phyloP scores from a whole-genome alignment of 2,329 filamentous ascomycete species.

The Lachnellula hyalina region DNA sequence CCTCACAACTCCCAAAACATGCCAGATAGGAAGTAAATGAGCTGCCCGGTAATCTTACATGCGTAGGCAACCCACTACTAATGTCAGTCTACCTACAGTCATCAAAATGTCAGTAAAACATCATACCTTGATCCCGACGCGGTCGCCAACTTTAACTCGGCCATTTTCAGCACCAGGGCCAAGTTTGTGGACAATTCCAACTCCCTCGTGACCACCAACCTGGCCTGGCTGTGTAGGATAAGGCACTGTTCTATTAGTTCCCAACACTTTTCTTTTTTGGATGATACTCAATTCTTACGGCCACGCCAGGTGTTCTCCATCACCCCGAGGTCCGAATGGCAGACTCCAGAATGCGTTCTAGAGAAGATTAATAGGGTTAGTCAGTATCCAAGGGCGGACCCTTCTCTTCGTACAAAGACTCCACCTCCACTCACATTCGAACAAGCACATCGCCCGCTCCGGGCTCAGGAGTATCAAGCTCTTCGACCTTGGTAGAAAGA shows the following conservation, averaged over 20 bases:
- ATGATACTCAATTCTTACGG: conserved; percentile 25
- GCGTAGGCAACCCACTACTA: conserved; percentile 47
- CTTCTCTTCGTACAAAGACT: too few species aligned
- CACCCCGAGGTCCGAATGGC: conserved; percentile 56
- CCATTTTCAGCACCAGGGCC: conserved; percentile 53
- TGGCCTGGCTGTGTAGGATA: conserved; percentile 54
- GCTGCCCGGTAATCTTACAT: conserved; percentile 30
- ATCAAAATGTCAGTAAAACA: not conserved
- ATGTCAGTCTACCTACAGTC: conserved; percentile 4
- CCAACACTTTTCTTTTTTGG: not conserved
- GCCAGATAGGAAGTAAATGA: too few species aligned
- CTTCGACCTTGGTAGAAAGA: conserved; percentile 59
- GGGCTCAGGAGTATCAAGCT: conserved; percentile 60
- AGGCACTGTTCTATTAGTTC: conserved; percentile 51
- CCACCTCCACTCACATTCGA: conserved; percentile 43
- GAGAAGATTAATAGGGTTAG: conserved; percentile 1
- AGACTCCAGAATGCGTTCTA: conserved; percentile 59
- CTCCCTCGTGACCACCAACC: conserved; percentile 65
- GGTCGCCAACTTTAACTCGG: conserved; percentile 58
- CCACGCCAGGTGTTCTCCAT: conserved; percentile 40
- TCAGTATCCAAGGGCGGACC: not conserved
- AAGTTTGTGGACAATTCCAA: conserved; percentile 60
- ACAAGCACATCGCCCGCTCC: conserved; percentile 57
- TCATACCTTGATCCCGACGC: conserved; percentile 62
- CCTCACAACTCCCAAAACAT: too few species aligned